Base-by-base conservation (phyloP, 441 rosid genomes). In the Flueggea neowawraea region DNA sequence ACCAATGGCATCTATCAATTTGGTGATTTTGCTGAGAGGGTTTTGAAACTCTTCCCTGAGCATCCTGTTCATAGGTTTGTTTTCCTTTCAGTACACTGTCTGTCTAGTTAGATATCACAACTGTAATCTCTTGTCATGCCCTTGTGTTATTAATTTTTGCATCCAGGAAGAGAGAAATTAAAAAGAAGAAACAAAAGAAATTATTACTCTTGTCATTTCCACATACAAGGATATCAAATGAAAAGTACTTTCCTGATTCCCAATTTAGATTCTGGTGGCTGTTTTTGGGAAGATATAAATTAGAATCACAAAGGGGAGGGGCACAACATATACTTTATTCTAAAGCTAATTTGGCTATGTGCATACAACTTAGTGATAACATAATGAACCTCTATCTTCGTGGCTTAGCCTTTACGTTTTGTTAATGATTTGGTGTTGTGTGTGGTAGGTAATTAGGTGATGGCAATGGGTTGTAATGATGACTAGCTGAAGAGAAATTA, bases 1-100 rank as follows among this genome's bases (percentile, higher is more conserved):
- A 82, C 88, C 36, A 90, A 88, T 54, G 97, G 95, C 50, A 82
- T 88, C 57, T 88, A 82, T 70, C 90, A 88, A 74, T 90, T 90
- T 59, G 72, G 83, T 47, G 84, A 88, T 58, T 86, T 93, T 45
- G 90, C 95, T 60, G 77, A 71, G 48, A 78, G 62, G 31, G 86
- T 86, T 44, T 82, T 82, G 39, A 73, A 75, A 39, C 88, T 92
- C 73, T 86, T 80, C 73, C 98, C 96, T 31, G 71, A 81, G 65
- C 87, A 73, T 70, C 74, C 78, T 31, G 73, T 88, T 69, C 86
- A 88, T 78, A 84, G 89, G 89, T 52, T 16, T 31, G 36, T 5
- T 52, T 52, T 2, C 12, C n/a, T 47, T 47, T 47, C 50, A 3
- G 22, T 28, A 11, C 10, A 12, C 50, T 31, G 52, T 15, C 51